Percentiles rank a stretch among this genome's conserved stretches.
These are phyloP conservation scores for Sonneratia alba DNA, from an alignment of 345 rosid species.

Conservation along the genomic window DNA sequence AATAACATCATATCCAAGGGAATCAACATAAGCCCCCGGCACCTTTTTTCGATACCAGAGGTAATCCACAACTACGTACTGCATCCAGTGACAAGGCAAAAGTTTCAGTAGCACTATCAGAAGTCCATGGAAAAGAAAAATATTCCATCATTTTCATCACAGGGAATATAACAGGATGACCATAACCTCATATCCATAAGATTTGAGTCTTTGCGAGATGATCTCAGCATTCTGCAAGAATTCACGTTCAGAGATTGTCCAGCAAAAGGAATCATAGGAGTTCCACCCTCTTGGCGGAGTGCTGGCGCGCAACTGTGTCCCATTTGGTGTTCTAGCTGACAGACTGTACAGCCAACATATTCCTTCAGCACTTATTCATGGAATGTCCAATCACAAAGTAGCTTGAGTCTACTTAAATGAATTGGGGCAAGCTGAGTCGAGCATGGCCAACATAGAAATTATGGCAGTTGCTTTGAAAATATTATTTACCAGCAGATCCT, in stretches of 20 bases:
- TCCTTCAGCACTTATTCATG: not conserved
- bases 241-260: slow-evolving; percentile 81
- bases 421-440: not conserved
- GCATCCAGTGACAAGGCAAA: slow-evolving; percentile 1
- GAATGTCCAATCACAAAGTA: not conserved
- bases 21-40: slow-evolving; percentile 57
- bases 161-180: not conserved
- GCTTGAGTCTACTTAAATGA: not conserved
- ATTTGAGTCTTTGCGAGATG: slow-evolving; percentile 47
- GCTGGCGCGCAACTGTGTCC: slow-evolving; percentile 30
- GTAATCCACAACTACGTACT: slow-evolving; percentile 95
- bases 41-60: slow-evolving; percentile 89
- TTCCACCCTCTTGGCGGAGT: slow-evolving; percentile 97
- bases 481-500: not conserved
- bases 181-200: slow-evolving; percentile 65
- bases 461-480: not conserved
- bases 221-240: slow-evolving; percentile 62
- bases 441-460: not conserved
- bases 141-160: not conserved
- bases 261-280: slow-evolving; percentile 85
- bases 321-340: not conserved
- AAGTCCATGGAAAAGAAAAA: not conserved
- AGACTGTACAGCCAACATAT: slow-evolving; percentile 5
- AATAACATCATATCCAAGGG: slow-evolving; percentile 82
- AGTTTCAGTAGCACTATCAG: not conserved